phyloP scores from a whole-genome alignment of 2,329 filamentous ascomycete species.

The Zasmidium angulare region DNA sequence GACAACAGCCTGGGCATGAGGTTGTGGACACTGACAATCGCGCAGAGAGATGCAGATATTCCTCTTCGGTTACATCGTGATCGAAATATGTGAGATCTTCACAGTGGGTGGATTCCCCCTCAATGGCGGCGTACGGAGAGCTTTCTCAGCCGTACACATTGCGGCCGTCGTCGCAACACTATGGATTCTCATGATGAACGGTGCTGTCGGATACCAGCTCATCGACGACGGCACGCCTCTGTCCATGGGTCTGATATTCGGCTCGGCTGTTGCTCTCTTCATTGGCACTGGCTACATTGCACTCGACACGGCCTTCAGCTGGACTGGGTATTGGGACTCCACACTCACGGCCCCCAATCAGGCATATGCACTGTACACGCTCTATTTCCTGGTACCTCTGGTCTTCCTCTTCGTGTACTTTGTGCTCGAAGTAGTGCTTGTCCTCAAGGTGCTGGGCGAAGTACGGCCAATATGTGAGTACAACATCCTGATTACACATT shows the following conservation, averaged over 20 bases:
- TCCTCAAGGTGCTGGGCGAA: conserved; percentile 83
- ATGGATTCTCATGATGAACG: conserved; percentile 65
- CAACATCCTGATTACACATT: background rate
- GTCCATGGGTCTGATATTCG: conserved; percentile 72
- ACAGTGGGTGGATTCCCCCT: conserved; percentile 88
- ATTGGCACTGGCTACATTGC: conserved; percentile 94
- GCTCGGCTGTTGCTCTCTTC: conserved; percentile 71
- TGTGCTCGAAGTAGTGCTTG: conserved; percentile 76
- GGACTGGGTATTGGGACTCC: conserved; percentile 74
- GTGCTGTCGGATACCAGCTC: conserved; percentile 83
- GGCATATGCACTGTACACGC: conserved; percentile 84
- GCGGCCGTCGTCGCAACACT: conserved; percentile 83
- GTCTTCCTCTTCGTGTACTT: conserved; percentile 88
- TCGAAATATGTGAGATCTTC: conserved; percentile 95
- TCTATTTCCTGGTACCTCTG: conserved; percentile 87
- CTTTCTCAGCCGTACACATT: conserved; percentile 86
- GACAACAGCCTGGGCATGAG: background rate
- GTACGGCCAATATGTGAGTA: conserved; percentile 77
- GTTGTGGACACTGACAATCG: conserved; percentile 3
- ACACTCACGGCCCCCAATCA: conserved; percentile 54
- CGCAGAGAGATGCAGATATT: conserved; percentile 94
- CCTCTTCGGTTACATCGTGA: conserved; percentile 78
- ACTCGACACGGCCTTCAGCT: conserved; percentile 85
- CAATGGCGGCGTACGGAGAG: conserved; percentile 66
- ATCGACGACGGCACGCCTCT: conserved; percentile 88